phyloP scores from a whole-genome alignment of 176 grass and related monocot genomes.

The Oryza brachyantha region DNA sequence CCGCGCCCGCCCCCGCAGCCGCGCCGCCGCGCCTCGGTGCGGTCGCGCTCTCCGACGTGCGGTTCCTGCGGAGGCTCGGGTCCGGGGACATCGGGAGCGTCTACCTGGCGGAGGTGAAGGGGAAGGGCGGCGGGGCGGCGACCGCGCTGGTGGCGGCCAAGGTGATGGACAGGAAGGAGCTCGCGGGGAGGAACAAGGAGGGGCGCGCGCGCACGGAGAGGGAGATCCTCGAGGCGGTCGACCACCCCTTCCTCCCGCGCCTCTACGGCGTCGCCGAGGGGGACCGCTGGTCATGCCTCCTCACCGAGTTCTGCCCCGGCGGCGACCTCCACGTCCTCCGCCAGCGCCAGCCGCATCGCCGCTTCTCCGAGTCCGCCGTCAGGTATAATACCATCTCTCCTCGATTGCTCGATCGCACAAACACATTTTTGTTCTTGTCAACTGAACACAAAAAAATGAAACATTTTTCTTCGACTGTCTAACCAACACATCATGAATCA shows the following conservation, averaged over 20 bases:
- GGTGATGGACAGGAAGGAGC: constrained; percentile 92
- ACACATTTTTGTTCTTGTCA: neutral
- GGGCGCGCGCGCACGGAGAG: constrained; percentile 85
- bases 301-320: constrained; percentile 99
- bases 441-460: too few species aligned
- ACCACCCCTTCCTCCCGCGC: constrained; percentile 88
- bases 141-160: constrained; percentile 71
- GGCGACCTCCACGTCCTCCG: constrained; percentile 97
- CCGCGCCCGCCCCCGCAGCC: neutral
- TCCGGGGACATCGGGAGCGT: constrained; percentile 94
- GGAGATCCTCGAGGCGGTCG: constrained; percentile 88
- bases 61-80: constrained; percentile 74
- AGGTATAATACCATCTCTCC: constrained; percentile 37
- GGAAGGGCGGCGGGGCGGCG: neutral
- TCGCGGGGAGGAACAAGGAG: constrained; percentile 74
- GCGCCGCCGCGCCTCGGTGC: constrained; percentile 34
- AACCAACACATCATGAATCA: neutral
- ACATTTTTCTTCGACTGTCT: too few species aligned
- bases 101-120: constrained; percentile 80
- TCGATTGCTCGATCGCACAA: neutral
- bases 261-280: constrained; percentile 76
- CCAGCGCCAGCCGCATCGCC: constrained; percentile 70
- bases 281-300: constrained; percentile 87
- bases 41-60: constrained; percentile 67
- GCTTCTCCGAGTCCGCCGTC: constrained; percentile 86